Conservation (phyloP, 2,329 filamentous ascomycete species). For the Aspergillus flavus region DNA sequence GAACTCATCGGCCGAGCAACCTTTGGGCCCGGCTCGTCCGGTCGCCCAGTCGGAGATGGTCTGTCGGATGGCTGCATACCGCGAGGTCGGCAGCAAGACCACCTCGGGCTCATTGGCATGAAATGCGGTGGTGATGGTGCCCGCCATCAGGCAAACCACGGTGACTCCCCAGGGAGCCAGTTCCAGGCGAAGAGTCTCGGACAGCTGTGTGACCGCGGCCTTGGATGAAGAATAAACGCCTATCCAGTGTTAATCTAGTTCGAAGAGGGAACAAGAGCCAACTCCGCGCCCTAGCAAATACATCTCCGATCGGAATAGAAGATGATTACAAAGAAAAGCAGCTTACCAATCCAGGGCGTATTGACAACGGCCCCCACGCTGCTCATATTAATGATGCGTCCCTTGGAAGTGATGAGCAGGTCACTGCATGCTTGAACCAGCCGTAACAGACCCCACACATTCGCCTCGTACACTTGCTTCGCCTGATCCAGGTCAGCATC, state of each 20-base stretch:
- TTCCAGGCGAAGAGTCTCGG: conserved; percentile 35
- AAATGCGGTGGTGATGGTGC: neutral
- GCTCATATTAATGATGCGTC: conserved; percentile 18
- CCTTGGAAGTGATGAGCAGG: conserved; percentile 19
- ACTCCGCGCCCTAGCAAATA: no score
- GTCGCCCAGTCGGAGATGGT: conserved; percentile 9
- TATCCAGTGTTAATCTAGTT: neutral
- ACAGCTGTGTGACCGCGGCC: conserved; percentile 29
- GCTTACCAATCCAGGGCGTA: neutral
- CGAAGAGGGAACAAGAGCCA: neutral
- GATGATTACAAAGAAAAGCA: no score
- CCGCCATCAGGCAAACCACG: conserved; percentile 21
- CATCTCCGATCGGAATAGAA: no score
- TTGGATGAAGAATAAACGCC: conserved; percentile 34
- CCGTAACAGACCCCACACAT: conserved; percentile 33
- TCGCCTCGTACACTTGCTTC: conserved; percentile 34
- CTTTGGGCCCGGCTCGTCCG: conserved; percentile 12
- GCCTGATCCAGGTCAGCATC: conserved; percentile 27
- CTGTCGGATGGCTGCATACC: conserved; percentile 12
- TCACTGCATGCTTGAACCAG: conserved; percentile 30
- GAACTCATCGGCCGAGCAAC: conserved; percentile 13
- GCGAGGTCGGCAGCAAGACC: conserved; percentile 3
- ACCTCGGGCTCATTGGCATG: neutral
- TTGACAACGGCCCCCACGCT: neutral
- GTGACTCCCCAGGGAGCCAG: conserved; percentile 23